These are phyloP conservation scores for Skeletonema tropicum DNA, from an alignment of 108 stramenopile genomes.

Conservation along the genomic window DNA sequence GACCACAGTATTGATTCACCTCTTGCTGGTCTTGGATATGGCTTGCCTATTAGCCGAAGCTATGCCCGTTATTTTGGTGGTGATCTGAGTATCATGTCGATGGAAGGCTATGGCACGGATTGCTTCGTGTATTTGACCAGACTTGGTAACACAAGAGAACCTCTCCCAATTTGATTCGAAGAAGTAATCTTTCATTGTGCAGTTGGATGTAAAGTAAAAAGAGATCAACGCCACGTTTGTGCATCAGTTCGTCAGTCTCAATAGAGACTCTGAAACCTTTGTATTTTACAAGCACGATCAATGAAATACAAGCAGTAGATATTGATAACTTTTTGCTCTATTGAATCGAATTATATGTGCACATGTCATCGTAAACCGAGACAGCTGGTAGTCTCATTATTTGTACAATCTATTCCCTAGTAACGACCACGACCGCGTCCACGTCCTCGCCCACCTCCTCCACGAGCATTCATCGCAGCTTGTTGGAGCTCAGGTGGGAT, in stretches of 20 bases:
- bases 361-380: background rate
- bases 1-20: slow-evolving; percentile 94
- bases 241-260: too few relatives aligned
- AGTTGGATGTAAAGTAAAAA: background rate
- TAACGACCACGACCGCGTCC: slow-evolving; percentile 50
- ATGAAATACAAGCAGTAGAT: background rate
- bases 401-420: slow-evolving; percentile 19
- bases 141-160: slow-evolving; percentile 84
- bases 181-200: background rate
- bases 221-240: background rate
- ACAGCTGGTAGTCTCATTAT: background rate
- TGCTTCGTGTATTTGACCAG: slow-evolving; percentile 94
- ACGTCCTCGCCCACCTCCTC: slow-evolving; percentile 62
- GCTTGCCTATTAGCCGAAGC: slow-evolving; percentile 94
- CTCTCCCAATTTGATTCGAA: slow-evolving; percentile 72
- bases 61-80: slow-evolving; percentile 99
- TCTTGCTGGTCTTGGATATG: slow-evolving; percentile 97
- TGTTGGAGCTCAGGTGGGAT: slow-evolving; percentile 68
- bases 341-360: background rate
- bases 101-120: slow-evolving; percentile 99
- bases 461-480: slow-evolving; percentile 53
- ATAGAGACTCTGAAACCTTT: too few relatives aligned
- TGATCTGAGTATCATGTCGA: slow-evolving; percentile 96
- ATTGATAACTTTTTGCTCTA: background rate
- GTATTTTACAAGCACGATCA: too few relatives aligned